A percentile compares a stretch with the other conserved stretches of the same genome.
Conservation (phyloP, 805 yeast genomes). For the Metschnikowia lochheadii region DNA sequence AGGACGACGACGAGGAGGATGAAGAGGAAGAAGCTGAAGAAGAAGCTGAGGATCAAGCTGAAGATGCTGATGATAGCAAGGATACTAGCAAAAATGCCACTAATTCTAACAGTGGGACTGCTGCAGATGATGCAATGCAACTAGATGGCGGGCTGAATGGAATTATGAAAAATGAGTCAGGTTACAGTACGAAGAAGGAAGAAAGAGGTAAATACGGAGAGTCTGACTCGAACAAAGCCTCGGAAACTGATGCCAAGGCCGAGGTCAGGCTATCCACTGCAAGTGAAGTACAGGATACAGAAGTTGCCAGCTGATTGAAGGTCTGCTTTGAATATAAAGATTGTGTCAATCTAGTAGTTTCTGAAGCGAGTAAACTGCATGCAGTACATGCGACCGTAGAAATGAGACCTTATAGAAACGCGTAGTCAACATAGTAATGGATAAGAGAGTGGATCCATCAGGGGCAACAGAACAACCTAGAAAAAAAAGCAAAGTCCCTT, state of each 20-base stretch:
- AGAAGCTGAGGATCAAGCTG: constrained; percentile 1
- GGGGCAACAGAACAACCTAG: constrained; percentile 3
- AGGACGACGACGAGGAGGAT: constrained; percentile 27
- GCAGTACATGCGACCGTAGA: neutral
- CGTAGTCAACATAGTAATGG: neutral
- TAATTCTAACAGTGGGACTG: neutral
- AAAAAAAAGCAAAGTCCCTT: constrained; percentile 16
- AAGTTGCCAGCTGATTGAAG: neutral
- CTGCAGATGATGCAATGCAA: neutral
- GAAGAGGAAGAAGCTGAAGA: constrained; percentile 11
- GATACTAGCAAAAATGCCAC: neutral
- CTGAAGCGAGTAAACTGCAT: neutral
- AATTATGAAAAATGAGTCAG: neutral
- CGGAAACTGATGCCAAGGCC: neutral
- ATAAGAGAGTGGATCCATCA: neutral
- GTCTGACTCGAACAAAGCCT: neutral
- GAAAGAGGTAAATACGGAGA: neutral
- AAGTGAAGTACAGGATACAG: constrained; percentile 3
- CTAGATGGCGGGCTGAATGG: constrained; percentile 1
- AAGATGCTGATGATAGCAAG: constrained; percentile 3
- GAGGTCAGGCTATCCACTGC: neutral
- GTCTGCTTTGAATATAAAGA: neutral
- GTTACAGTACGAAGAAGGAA: neutral
- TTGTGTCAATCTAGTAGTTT: neutral
- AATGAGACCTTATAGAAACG: neutral